Evolutionary conservation across 2,329 filamentous ascomycete species (phyloP).

Genomic region (Stachybotrys chartarum): DNA sequence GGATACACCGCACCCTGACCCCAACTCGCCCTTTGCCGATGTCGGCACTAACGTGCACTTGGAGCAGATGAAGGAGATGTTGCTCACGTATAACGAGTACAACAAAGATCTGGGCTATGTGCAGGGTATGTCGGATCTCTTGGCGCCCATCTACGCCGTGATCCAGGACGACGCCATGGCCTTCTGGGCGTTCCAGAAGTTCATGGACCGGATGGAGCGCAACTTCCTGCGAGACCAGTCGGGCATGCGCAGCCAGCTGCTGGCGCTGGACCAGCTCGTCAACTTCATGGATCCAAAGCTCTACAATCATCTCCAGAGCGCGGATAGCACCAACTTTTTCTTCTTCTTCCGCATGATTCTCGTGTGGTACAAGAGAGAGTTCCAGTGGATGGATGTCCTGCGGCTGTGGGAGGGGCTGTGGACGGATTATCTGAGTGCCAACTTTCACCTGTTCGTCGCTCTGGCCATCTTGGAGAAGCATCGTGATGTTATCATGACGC

Average conservation of each 20-base stretch:
- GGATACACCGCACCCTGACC: slow-evolving; percentile 93
- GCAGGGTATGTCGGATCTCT: slow-evolving; percentile 95
- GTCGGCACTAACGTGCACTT: slow-evolving; percentile 94
- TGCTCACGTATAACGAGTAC: slow-evolving; percentile 97
- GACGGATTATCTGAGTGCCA: slow-evolving; percentile 85
- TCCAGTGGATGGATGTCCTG: slow-evolving; percentile 79
- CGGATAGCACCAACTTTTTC: slow-evolving; percentile 98
- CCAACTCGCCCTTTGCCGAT: slow-evolving; percentile 88
- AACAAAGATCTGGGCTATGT: slow-evolving; percentile 95
- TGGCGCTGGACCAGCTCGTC: slow-evolving; percentile 88
- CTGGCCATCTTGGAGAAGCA: slow-evolving; percentile 46
- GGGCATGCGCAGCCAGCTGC: slow-evolving; percentile 87
- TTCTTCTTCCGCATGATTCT: slow-evolving; percentile 99
- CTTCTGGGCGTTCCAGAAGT: slow-evolving; percentile 92
- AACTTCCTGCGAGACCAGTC: slow-evolving; percentile 95
- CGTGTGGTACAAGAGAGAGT: slow-evolving; percentile 98
- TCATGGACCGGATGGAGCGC: slow-evolving; percentile 97
- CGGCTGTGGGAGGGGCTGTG: slow-evolving; percentile 88
- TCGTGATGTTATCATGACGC: slow-evolving; percentile 71
- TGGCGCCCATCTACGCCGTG: slow-evolving; percentile 93
- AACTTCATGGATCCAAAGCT: slow-evolving; percentile 95
- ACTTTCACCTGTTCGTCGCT: slow-evolving; percentile 92
- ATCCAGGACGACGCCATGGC: slow-evolving; percentile 95
- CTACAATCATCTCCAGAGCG: slow-evolving; percentile 80
- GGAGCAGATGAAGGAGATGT: slow-evolving; percentile 99